Evolutionary conservation across 176 grass and related monocot genomes (phyloP).

Genomic region (Leersia perrieri): DNA sequence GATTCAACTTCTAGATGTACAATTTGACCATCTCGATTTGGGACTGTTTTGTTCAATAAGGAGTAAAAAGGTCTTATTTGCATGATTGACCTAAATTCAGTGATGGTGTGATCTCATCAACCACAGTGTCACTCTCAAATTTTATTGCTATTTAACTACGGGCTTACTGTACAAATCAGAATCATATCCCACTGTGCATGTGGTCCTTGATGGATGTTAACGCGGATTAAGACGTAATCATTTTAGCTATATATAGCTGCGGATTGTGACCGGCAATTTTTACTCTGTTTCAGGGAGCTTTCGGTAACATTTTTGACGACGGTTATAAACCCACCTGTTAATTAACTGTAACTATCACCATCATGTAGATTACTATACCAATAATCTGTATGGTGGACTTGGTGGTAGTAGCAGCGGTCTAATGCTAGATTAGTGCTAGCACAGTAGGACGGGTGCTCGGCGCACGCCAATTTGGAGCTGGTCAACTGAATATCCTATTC

Average conservation of each 20-base stretch:
- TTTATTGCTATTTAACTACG: neutral
- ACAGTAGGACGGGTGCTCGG: neutral
- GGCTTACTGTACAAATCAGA: neutral
- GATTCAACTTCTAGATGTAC: neutral
- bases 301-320: neutral
- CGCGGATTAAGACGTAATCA: neutral
- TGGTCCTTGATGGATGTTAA: neutral
- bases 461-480: neutral
- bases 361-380: neutral
- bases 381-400: neutral
- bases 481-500: neutral
- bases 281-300: neutral
- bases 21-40: neutral
- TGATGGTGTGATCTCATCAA: neutral
- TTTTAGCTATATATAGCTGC: constrained; percentile 7
- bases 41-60: no score
- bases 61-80: neutral
- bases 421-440: neutral
- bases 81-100: neutral
- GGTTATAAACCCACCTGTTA: neutral
- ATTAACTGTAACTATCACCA: neutral
- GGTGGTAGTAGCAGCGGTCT: neutral
- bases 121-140: neutral
- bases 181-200: neutral
- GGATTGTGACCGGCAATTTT: neutral